Conservation (phyloP, 345 rosid species). For the Cardamine chenopodiifolia region DNA sequence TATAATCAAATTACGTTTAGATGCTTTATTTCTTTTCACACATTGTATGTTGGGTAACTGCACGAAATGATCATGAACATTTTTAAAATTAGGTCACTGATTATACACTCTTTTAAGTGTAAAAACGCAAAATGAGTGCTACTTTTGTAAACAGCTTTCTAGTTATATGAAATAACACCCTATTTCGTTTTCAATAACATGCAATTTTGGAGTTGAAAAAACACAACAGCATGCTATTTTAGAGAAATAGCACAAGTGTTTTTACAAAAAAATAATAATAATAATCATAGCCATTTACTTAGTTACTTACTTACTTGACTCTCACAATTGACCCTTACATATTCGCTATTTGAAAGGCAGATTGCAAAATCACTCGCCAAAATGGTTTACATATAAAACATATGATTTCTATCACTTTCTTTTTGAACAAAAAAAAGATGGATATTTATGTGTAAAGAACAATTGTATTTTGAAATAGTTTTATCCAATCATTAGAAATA, state of each 20-base stretch:
- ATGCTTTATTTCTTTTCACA: background rate
- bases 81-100: background rate
- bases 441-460: constrained; percentile 18
- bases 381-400: background rate
- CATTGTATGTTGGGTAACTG: constrained; percentile 11
- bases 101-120: background rate
- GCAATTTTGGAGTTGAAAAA: background rate
- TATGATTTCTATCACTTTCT: background rate
- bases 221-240: background rate
- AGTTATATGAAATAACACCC: background rate
- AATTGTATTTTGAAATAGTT: constrained; percentile 33
- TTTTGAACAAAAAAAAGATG: background rate
- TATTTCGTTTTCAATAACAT: background rate
- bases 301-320: too few relatives aligned
- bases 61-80: background rate
- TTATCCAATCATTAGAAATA: constrained; percentile 26
- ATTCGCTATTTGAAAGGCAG: background rate
- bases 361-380: background rate
- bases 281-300: too few relatives aligned
- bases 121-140: background rate
- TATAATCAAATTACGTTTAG: background rate
- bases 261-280: background rate
- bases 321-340: too few relatives aligned
- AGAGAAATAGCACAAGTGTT: background rate
- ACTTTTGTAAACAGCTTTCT: background rate